Evolutionary conservation across 1,284 basidiomycete species (phyloP).

Genomic region (Mycosarcoma maydis): DNA sequence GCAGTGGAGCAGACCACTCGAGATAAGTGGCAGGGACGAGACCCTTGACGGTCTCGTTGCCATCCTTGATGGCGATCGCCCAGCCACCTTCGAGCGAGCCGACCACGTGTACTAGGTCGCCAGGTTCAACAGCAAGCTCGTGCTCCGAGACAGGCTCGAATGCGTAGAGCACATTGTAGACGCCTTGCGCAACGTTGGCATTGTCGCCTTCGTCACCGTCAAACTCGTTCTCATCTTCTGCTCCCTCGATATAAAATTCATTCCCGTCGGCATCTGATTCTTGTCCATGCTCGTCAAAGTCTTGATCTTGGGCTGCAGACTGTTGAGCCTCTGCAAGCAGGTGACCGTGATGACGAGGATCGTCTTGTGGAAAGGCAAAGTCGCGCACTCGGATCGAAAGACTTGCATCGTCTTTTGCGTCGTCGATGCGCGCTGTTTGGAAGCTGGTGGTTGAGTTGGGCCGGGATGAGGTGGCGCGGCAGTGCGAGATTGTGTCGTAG

Average conservation of each 20-base stretch:
- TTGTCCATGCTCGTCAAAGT: constrained; percentile 10
- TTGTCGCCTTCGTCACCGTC: constrained; percentile 40
- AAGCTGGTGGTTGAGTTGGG: constrained; percentile 26
- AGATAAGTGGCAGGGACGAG: constrained; percentile 51
- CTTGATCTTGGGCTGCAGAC: background rate
- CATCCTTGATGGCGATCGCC: constrained; percentile 45
- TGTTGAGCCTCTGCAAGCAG: constrained; percentile 4
- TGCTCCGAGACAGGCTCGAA: constrained; percentile 53
- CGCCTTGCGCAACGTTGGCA: constrained; percentile 32
- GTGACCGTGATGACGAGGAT: constrained; percentile 41
- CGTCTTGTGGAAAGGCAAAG: constrained; percentile 46
- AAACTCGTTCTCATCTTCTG: constrained; percentile 43
- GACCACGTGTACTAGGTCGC: constrained; percentile 43
- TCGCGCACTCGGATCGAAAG: constrained; percentile 40
- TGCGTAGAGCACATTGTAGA: constrained; percentile 53
- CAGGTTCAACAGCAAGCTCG: constrained; percentile 44
- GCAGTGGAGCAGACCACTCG: constrained; percentile 34
- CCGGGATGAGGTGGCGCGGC: constrained; percentile 13
- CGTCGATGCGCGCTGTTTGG: constrained; percentile 22
- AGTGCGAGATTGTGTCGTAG: background rate
- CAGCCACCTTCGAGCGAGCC: constrained; percentile 54
- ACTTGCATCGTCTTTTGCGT: background rate
- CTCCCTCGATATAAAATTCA: constrained; percentile 39
- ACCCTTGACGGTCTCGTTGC: constrained; percentile 24
- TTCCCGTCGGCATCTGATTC: constrained; percentile 15